Conservation (phyloP, 2,329 filamentous ascomycete species). For the Cordyceps cicadae region DNA sequence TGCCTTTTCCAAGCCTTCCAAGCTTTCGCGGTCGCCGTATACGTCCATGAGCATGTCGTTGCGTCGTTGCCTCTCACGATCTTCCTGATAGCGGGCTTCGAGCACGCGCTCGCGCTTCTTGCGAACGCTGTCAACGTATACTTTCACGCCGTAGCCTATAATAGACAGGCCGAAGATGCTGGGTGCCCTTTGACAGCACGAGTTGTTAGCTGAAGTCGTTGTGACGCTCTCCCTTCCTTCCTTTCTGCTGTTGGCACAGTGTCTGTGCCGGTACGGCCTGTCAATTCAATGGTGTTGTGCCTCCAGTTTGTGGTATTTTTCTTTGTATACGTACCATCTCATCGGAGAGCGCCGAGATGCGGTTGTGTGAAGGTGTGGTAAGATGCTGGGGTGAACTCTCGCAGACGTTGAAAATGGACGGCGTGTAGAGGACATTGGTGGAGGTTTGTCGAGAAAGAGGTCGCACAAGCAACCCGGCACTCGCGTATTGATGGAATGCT, state of each 20-base stretch:
- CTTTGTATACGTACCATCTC: conserved; percentile 22
- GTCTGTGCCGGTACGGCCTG: background rate
- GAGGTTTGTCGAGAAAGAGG: background rate
- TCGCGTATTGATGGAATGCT: background rate
- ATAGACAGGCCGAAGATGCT: conserved; percentile 24
- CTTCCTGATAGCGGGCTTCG: conserved; percentile 26
- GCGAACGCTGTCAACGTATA: conserved; percentile 22
- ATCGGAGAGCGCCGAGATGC: conserved; percentile 20
- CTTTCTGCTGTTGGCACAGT: background rate
- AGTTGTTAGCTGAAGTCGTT: background rate
- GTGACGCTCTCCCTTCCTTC: background rate
- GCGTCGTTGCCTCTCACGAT: conserved; percentile 26
- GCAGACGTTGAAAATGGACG: conserved; percentile 27
- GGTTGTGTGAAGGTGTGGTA: conserved; percentile 23
- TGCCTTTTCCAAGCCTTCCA: conserved; percentile 40
- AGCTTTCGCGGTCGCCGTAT: conserved; percentile 41
- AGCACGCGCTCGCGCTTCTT: conserved; percentile 21
- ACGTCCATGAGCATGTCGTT: conserved; percentile 39
- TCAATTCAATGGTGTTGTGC: background rate
- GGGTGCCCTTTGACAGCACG: conserved; percentile 21
- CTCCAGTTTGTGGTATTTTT: background rate
- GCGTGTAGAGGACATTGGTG: conserved; percentile 14
- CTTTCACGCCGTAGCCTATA: conserved; percentile 28
- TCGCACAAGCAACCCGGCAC: background rate
- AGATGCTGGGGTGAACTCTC: conserved; percentile 25